phyloP scores from a whole-genome alignment of 2,329 filamentous ascomycete genomes.

The Amauroascus verrucosus region DNA sequence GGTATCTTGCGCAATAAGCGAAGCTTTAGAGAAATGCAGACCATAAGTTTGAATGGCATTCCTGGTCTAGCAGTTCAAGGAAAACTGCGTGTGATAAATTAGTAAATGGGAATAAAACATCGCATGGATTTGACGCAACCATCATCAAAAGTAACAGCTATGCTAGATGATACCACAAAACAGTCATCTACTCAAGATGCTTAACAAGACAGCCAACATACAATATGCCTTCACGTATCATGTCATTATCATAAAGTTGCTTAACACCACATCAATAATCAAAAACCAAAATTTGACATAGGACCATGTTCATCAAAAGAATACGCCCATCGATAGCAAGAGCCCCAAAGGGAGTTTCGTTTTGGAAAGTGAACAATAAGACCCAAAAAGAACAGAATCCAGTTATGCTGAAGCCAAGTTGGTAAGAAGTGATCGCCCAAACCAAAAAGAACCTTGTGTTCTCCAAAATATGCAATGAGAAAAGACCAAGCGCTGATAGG shows the following conservation, averaged over 20 bases:
- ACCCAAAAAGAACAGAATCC: neutral
- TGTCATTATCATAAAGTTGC: neutral
- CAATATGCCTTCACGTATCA: neutral
- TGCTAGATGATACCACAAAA: too few species aligned
- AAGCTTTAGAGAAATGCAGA: neutral
- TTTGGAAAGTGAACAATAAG: neutral
- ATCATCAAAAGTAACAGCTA: too few species aligned
- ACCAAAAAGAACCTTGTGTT: neutral
- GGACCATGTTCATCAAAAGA: neutral
- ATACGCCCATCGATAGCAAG: neutral
- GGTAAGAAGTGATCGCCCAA: neutral
- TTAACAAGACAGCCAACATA: too few species aligned
- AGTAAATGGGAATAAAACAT: too few species aligned
- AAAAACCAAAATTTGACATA: neutral
- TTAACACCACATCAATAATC: too few species aligned
- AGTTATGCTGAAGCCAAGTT: neutral
- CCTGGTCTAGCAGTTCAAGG: neutral
- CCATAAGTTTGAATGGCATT: neutral
- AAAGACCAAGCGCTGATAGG: neutral
- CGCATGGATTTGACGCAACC: too few species aligned
- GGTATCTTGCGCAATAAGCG: constrained; percentile 26
- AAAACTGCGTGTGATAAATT: too few species aligned
- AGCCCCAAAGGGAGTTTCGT: too few species aligned
- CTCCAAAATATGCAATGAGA: neutral
- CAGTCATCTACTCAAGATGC: too few species aligned